Evolutionary conservation across 257 asterid species (phyloP).

Genomic region (Eustoma russellianum): DNA sequence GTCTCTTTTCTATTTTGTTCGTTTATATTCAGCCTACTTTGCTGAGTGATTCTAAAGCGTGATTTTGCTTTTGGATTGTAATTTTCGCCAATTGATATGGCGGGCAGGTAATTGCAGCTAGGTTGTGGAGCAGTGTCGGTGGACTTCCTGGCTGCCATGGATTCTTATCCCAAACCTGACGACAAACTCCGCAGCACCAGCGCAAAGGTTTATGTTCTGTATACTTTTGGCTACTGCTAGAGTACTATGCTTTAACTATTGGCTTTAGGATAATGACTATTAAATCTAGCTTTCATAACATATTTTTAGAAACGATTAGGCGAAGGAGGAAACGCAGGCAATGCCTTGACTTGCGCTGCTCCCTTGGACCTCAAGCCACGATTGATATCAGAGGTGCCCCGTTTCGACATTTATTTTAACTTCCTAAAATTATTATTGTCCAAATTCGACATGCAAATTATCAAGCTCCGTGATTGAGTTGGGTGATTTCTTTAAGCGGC

Average conservation of each 20-base stretch:
- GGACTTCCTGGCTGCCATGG: conserved; percentile 80
- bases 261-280: neutral
- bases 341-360: conserved; percentile 85
- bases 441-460: too few relatives aligned
- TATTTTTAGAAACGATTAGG: conserved; percentile 18
- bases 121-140: conserved; percentile 60
- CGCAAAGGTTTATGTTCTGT: conserved; percentile 40
- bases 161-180: conserved; percentile 87
- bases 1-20: too few relatives aligned
- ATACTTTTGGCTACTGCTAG: neutral
- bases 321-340: conserved; percentile 96
- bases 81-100: too few relatives aligned
- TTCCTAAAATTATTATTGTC: too few relatives aligned
- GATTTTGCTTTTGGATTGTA: too few relatives aligned
- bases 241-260: neutral
- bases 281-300: too few relatives aligned
- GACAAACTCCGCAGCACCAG: conserved; percentile 84
- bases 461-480: too few relatives aligned
- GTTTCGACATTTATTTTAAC: neutral
- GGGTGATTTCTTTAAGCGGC: too few relatives aligned
- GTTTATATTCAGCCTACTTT: too few relatives aligned
- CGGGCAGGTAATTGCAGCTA: conserved; percentile 30
- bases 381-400: conserved; percentile 69
- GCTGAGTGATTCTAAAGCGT: too few relatives aligned
- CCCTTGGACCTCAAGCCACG: conserved; percentile 77